Percentiles rank a stretch among this genome's conserved stretches.
Conservation (phyloP, 2,329 filamentous ascomycete species). For the Madurella fahalii region DNA sequence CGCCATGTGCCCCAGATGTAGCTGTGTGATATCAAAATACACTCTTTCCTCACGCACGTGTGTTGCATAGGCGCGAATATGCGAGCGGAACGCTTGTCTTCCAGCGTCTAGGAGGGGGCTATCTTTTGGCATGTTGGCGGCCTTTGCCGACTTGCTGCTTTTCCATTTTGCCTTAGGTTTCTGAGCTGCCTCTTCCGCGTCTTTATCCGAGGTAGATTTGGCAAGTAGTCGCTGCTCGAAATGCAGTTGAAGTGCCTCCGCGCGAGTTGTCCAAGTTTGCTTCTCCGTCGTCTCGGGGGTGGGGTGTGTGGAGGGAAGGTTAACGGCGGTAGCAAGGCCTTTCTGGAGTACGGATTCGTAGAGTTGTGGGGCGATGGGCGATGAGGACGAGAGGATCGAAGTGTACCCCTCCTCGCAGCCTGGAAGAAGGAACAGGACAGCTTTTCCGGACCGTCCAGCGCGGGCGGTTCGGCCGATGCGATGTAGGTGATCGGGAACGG, state of each 20-base stretch:
- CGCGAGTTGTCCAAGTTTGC: constrained; percentile 41
- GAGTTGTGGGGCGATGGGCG: constrained; percentile 46
- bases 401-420: constrained; percentile 92
- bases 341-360: constrained; percentile 59
- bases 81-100: constrained; percentile 81
- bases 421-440: constrained; percentile 83
- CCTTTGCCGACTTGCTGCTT: constrained; percentile 12
- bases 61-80: constrained; percentile 91
- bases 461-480: constrained; percentile 92
- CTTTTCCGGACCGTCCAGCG: constrained; percentile 82
- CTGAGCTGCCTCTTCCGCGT: constrained; percentile 10
- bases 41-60: constrained; percentile 79
- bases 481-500: constrained; percentile 88
- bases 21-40: constrained; percentile 85
- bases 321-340: constrained; percentile 57
- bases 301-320: constrained; percentile 52
- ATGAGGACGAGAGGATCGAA: constrained; percentile 56
- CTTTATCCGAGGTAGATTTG: constrained; percentile 1
- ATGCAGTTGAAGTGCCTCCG: constrained; percentile 56
- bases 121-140: constrained; percentile 33
- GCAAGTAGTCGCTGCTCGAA: constrained; percentile 55
- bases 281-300: constrained; percentile 54
- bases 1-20: constrained; percentile 89
- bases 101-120: constrained; percentile 72
- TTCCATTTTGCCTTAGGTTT: constrained; percentile 21